Conservation (phyloP, 306 rosid species). For the Fragaria vesca region DNA sequence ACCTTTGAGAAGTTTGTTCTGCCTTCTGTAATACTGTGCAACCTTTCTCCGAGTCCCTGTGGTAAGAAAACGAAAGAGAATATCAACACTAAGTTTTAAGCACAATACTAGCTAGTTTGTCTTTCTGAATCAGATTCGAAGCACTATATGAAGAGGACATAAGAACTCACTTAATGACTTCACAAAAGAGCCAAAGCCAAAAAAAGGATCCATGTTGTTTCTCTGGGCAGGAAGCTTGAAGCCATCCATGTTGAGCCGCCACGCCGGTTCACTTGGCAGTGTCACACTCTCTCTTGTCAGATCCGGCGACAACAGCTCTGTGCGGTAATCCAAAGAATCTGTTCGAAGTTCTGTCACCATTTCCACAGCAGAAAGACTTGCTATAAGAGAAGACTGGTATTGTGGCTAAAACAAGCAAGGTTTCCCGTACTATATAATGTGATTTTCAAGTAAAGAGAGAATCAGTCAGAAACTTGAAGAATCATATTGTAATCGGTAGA, state of each 20-base stretch:
- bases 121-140: neutral
- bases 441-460: neutral
- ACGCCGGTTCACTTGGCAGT: slow-evolving; percentile 53
- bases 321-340: slow-evolving; percentile 57
- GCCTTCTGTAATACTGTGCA: slow-evolving; percentile 74
- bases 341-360: slow-evolving; percentile 44
- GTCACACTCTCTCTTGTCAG: slow-evolving; percentile 32
- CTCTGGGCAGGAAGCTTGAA: slow-evolving; percentile 51
- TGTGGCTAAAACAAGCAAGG: neutral
- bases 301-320: slow-evolving; percentile 71
- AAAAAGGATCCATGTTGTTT: slow-evolving; percentile 37
- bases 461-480: neutral
- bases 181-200: slow-evolving; percentile 47
- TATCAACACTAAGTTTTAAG: neutral
- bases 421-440: neutral
- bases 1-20: slow-evolving; percentile 66
- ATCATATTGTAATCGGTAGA: neutral
- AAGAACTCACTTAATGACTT: slow-evolving; percentile 42
- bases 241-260: slow-evolving; percentile 77
- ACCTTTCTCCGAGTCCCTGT: slow-evolving; percentile 61
- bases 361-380: neutral
- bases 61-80: neutral
- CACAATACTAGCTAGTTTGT: neutral
- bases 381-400: neutral
- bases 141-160: neutral